Conservation (phyloP, 805 yeast genomes). For the Metschnikowia lachancei region DNA sequence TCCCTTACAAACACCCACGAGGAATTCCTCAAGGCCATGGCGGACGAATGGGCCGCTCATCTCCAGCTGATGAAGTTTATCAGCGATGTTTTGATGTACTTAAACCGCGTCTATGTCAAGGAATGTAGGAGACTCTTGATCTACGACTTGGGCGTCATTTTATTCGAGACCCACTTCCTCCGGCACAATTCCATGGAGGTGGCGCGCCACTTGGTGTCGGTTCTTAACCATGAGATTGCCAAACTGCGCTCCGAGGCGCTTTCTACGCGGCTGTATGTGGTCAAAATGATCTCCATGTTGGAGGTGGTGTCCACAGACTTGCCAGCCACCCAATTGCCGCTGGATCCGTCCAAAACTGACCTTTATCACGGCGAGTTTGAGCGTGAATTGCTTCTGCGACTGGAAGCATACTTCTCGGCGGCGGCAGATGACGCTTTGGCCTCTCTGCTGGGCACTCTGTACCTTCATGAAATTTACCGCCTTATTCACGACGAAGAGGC, state of each 20-base stretch:
- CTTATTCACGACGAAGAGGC: constrained; percentile 63
- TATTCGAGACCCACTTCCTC: constrained; percentile 62
- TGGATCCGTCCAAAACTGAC: constrained; percentile 24
- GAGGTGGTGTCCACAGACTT: constrained; percentile 53
- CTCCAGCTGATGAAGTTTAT: constrained; percentile 70
- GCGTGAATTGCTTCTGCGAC: constrained; percentile 53
- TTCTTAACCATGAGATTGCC: constrained; percentile 54
- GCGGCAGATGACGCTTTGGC: constrained; percentile 46
- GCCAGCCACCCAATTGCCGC: constrained; percentile 18
- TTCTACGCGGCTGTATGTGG: constrained; percentile 56
- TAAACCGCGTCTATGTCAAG: constrained; percentile 80
- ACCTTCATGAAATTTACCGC: constrained; percentile 49
- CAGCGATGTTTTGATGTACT: constrained; percentile 80
- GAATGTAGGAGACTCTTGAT: constrained; percentile 61
- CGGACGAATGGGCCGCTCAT: constrained; percentile 68
- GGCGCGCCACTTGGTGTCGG: constrained; percentile 48
- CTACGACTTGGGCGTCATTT: constrained; percentile 69
- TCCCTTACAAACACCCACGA: constrained; percentile 22
- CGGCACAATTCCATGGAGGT: constrained; percentile 48
- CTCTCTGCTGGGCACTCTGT: constrained; percentile 48
- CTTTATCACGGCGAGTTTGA: constrained; percentile 67
- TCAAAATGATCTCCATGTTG: constrained; percentile 65
- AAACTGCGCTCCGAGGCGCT: constrained; percentile 52
- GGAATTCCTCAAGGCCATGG: constrained; percentile 36
- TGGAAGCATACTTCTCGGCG: constrained; percentile 53